phyloP scores from a whole-genome alignment of 2,329 filamentous ascomycete genomes.

The Neofusicoccum cordaticola region DNA sequence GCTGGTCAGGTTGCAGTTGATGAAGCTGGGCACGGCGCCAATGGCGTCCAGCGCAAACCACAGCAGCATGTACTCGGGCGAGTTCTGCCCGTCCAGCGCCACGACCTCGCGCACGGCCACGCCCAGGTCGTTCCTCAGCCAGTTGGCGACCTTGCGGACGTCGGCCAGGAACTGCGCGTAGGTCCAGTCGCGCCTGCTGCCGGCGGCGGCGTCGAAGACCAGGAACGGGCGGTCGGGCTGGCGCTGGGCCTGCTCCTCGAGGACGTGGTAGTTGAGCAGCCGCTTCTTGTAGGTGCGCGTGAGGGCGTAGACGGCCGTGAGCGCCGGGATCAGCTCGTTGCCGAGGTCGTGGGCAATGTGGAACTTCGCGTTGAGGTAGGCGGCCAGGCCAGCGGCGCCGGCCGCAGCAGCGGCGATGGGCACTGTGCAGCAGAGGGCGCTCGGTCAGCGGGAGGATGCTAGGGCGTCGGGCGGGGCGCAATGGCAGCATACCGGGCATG shows the following conservation, averaged over 20 bases:
- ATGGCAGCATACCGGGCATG: background rate
- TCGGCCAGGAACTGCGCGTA: constrained; percentile 35
- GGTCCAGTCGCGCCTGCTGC: constrained; percentile 35
- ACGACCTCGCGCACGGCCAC: constrained; percentile 61
- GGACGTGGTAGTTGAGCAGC: constrained; percentile 26
- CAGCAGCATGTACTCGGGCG: constrained; percentile 65
- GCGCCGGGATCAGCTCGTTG: background rate
- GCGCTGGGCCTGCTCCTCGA: constrained; percentile 8
- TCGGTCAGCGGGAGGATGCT: background rate
- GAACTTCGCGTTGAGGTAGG: constrained; percentile 68
- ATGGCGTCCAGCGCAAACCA: constrained; percentile 65
- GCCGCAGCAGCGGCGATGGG: constrained; percentile 38
- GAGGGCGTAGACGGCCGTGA: background rate
- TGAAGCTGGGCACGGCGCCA: constrained; percentile 66
- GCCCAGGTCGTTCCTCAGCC: constrained; percentile 43
- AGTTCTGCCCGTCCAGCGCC: constrained; percentile 65
- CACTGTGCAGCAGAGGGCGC: background rate
- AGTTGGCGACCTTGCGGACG: background rate
- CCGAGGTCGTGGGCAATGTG: constrained; percentile 62
- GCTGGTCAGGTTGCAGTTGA: constrained; percentile 67
- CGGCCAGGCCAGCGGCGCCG: constrained; percentile 21
- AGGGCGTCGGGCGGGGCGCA: background rate
- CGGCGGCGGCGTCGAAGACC: constrained; percentile 38
- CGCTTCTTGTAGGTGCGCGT: background rate
- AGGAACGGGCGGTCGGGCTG: constrained; percentile 25